Base-by-base conservation (phyloP, 2,329 filamentous ascomycete genomes). In the Botryosphaeria agaves region DNA sequence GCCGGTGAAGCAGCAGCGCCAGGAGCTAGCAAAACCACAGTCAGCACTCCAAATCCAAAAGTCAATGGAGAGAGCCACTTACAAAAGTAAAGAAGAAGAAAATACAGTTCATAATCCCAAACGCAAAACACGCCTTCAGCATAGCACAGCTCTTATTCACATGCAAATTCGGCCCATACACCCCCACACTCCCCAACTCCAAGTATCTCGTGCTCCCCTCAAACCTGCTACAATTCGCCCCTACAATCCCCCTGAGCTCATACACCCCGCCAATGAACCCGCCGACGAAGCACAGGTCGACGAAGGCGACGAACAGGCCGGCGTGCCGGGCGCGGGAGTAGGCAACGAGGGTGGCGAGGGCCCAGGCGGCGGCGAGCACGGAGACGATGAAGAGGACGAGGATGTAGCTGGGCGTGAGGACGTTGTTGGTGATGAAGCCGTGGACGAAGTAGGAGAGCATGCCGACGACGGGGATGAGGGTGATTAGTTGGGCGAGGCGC, bases 61-160 rank as follows among this genome's bases (percentile, higher is more conserved):
- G 25, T 9, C 4, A 29, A 24, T 14, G 20, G 17, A 41, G 14
- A 18, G 11, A 9, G 4, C 17, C 9, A 47, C 59, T 57, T 53
- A 87, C 55, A 30, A 72, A 68, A 3, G 82, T 89, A 47, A 77
- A 61, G 51, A 77, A 75, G 57, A 92, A 93, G 49, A 85, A 76
- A 39, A 89, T 59, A 40, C 63, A 61, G 52, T 89, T 81, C 66
- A 94, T 91, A 52, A 95, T 94, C 29, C 71, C 83, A 41, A 94
- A 75, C 3, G 83, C 87, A 56, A 83, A 95, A 41, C 64, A 68
- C 1, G 85, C 78, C 68, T 94, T 95, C 47, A 93, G 70, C 82
- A 94, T 89, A 29, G 77, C 70, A 57, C 87, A 95, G 4, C 72
- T 71, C 64, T 87, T 87, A 53, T 81, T 65, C 21, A 74, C 53